Conservation (phyloP, 768 basidiomycete species). For the Calocybe cyanea region DNA sequence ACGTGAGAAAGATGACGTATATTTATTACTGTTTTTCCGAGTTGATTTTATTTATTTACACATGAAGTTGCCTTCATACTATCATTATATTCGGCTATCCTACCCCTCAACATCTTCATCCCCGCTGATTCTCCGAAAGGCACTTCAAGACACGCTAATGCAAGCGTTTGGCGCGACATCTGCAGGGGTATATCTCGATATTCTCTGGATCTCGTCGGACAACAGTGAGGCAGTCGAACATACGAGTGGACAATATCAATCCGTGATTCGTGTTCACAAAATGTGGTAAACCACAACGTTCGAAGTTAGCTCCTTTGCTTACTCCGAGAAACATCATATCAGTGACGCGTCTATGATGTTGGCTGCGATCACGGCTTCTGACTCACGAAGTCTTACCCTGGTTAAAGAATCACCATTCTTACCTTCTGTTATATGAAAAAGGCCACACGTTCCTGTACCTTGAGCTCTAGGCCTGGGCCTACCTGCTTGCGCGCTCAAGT, state of each 20-base stretch:
- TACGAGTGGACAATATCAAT: conserved; percentile 29
- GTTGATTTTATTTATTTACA: conserved; percentile 1
- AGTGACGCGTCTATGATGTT: conserved; percentile 34
- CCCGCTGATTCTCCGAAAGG: conserved; percentile 45
- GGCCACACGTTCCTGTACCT: no score
- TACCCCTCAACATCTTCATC: no score
- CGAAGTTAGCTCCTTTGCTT: not conserved
- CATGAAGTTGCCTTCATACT: conserved; percentile 13
- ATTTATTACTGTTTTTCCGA: conserved; percentile 6
- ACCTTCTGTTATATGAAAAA: conserved; percentile 27
- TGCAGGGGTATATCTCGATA: conserved; percentile 51
- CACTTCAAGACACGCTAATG: conserved; percentile 50
- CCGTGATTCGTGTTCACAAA: conserved; percentile 28
- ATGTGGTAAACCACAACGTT: not conserved
- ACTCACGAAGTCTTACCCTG: conserved; percentile 30
- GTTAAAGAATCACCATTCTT: conserved; percentile 38
- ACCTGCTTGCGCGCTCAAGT: no score
- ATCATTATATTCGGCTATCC: conserved; percentile 47
- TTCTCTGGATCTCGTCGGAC: conserved; percentile 48
- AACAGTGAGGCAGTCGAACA: conserved; percentile 31
- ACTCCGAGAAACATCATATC: not conserved
- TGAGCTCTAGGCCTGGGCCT: no score
- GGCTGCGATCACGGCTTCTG: conserved; percentile 27
- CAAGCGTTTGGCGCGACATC: conserved; percentile 53
- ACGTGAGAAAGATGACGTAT: conserved; percentile 9